These are phyloP conservation scores for Claviceps citrina DNA, from an alignment of 2,329 filamentous ascomycete species.

Conservation along the genomic window DNA sequence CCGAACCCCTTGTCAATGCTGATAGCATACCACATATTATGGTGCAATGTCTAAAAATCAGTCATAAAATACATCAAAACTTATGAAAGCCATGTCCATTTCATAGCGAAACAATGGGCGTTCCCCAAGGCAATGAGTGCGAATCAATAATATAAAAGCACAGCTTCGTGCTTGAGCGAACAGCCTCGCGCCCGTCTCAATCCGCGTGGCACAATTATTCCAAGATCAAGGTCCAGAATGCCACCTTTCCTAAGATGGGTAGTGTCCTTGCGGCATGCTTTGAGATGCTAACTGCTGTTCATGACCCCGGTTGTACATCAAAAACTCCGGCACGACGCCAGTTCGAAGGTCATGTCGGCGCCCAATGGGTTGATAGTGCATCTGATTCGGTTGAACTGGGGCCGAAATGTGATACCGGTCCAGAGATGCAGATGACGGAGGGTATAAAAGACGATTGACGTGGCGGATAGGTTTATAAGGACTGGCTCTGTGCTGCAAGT, in stretches of 20 bases:
- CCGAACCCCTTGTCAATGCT: conserved; percentile 15
- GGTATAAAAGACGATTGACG: conserved; percentile 81
- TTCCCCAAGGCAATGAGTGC: not conserved
- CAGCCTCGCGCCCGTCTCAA: not conserved
- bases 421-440: conserved; percentile 65
- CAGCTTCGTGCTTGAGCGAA: not conserved
- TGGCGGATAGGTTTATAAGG: conserved; percentile 84
- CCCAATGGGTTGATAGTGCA: conserved; percentile 70
- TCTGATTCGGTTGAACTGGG: conserved; percentile 49
- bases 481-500: conserved; percentile 74
- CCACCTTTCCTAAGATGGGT: conserved; percentile 20
- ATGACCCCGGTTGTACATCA: conserved; percentile 21
- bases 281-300: conserved; percentile 15
- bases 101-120: not conserved
- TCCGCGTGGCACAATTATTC: no score
- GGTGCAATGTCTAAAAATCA: conserved; percentile 9
- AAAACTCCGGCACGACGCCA: conserved; percentile 54
- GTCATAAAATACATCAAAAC: conserved; percentile 6
- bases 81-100: not conserved
- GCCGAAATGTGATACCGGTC: conserved; percentile 52
- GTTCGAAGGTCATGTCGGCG: conserved; percentile 52
- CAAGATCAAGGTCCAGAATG: conserved; percentile 4
- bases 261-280: conserved; percentile 17
- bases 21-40: conserved; percentile 8
- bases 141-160: not conserved